phyloP scores from a whole-genome alignment of 768 basidiomycete genomes.

The Brasilioporus rufonigricans region DNA sequence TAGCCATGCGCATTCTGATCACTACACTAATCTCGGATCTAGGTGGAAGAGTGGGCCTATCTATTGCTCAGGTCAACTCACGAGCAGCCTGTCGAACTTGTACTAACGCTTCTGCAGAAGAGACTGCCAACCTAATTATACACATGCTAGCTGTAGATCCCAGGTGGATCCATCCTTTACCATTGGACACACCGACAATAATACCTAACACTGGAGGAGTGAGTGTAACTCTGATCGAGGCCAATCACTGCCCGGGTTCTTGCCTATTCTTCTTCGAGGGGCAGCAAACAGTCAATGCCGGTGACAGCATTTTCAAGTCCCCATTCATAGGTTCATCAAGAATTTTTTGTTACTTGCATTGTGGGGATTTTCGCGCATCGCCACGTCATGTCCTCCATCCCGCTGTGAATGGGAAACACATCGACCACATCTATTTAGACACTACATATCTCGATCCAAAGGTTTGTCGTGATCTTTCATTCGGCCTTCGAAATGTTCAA shows the following conservation, averaged over 20 bases:
- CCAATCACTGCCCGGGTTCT: slow-evolving; percentile 98
- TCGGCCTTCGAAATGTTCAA: slow-evolving; percentile 1
- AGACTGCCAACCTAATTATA: slow-evolving; percentile 87
- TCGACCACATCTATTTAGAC: slow-evolving; percentile 91
- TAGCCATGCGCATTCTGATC: slow-evolving; percentile 96
- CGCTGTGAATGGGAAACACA: slow-evolving; percentile 70
- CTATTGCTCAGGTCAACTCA: slow-evolving; percentile 72
- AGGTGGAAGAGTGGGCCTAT: slow-evolving; percentile 91
- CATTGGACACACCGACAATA: slow-evolving; percentile 70
- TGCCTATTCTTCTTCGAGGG: slow-evolving; percentile 95
- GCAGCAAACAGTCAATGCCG: slow-evolving; percentile 82
- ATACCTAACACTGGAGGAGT: slow-evolving; percentile 86
- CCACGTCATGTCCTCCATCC: slow-evolving; percentile 87
- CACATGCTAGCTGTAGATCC: slow-evolving; percentile 89
- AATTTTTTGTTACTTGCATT: slow-evolving; percentile 88
- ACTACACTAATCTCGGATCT: slow-evolving; percentile 88
- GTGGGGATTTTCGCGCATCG: slow-evolving; percentile 90
- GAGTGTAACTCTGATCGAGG: slow-evolving; percentile 90
- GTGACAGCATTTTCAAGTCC: slow-evolving; percentile 76
- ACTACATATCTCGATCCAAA: slow-evolving; percentile 94
- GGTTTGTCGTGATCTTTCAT: slow-evolving; percentile 34
- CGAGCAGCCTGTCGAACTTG: background rate
- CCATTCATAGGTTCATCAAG: slow-evolving; percentile 64
- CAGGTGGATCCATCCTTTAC: slow-evolving; percentile 86
- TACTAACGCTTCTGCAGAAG: slow-evolving; percentile 38